These are phyloP conservation scores for Scedosporium apiospermum DNA, from an alignment of 2,329 filamentous ascomycete species.

Conservation along the genomic window DNA sequence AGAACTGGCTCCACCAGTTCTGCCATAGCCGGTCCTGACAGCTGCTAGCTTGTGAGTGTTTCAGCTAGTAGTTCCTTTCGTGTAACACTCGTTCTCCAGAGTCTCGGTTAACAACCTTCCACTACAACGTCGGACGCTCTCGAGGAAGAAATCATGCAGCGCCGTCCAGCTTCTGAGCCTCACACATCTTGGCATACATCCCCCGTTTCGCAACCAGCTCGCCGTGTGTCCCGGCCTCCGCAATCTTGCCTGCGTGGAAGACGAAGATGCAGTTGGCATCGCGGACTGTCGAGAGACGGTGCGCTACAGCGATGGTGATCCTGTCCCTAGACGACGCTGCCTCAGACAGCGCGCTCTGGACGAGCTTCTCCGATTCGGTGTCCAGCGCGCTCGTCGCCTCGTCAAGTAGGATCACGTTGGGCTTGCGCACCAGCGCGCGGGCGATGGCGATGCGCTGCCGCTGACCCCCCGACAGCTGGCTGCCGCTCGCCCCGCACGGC, in stretches of 20 bases:
- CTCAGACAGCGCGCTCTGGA: constrained; percentile 51
- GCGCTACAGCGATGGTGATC: constrained; percentile 57
- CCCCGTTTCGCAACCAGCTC: constrained; percentile 42
- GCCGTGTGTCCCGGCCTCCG: constrained; percentile 51
- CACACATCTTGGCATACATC: constrained; percentile 44
- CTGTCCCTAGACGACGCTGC: constrained; percentile 19
- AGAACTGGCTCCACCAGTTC: no score
- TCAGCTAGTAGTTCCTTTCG: no score
- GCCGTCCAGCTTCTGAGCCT: constrained; percentile 29
- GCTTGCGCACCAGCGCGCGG: constrained; percentile 57
- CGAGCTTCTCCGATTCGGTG: constrained; percentile 54
- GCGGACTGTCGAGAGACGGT: constrained; percentile 44
- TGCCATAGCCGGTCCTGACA: no score
- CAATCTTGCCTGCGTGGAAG: constrained; percentile 44
- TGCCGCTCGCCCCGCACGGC: constrained; percentile 54
- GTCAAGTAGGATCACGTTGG: constrained; percentile 59
- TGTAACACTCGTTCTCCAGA: no score
- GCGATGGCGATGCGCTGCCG: constrained; percentile 66
- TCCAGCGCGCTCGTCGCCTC: constrained; percentile 61
- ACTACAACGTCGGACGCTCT: no score
- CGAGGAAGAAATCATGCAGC: not conserved
- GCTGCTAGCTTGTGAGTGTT: no score
- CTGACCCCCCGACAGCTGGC: constrained; percentile 64
- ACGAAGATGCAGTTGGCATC: constrained; percentile 56
- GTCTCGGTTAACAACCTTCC: no score